phyloP scores from a whole-genome alignment of 2,329 filamentous ascomycete species.

The Ascosphaera aggregata region DNA sequence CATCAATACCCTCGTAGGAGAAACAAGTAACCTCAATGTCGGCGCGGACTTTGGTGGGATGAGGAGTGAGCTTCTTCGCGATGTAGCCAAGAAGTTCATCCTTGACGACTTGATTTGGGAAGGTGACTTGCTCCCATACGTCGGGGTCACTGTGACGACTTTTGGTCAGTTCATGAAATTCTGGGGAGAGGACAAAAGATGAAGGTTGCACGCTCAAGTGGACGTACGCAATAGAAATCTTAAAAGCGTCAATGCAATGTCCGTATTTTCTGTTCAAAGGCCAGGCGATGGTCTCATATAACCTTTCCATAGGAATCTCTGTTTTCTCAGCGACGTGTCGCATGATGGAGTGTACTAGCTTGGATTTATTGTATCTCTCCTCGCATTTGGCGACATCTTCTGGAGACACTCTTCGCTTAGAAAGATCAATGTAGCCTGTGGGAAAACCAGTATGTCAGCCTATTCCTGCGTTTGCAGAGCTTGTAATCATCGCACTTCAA shows the following conservation, averaged over 20 bases:
- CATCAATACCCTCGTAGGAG: conserved; percentile 94
- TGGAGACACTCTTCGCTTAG: conserved; percentile 89
- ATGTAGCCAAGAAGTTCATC: conserved; percentile 91
- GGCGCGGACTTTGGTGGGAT: conserved; percentile 96
- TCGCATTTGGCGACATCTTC: conserved; percentile 98
- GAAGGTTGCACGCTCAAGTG: background rate
- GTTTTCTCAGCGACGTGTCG: conserved; percentile 97
- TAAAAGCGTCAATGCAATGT: conserved; percentile 93
- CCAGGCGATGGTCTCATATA: conserved; percentile 93
- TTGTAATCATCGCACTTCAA: background rate
- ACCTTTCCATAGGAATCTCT: conserved; percentile 70
- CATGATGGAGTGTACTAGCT: conserved; percentile 98
- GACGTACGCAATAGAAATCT: conserved; percentile 78
- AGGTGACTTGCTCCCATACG: conserved; percentile 82
- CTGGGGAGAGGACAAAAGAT: background rate
- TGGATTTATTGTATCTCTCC: conserved; percentile 99
- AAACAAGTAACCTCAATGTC: conserved; percentile 94
- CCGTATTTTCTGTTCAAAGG: conserved; percentile 95
- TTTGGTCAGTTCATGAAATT: conserved; percentile 3
- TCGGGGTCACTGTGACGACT: conserved; percentile 49
- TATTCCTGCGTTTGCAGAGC: background rate
- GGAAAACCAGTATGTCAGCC: conserved; percentile 6
- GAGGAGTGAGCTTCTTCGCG: conserved; percentile 84
- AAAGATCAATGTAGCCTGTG: conserved; percentile 84
- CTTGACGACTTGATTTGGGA: conserved; percentile 63